Evolutionary conservation across 192 early-diverging fungal species (phyloP).

Genomic region (Coemansia sp.): DNA sequence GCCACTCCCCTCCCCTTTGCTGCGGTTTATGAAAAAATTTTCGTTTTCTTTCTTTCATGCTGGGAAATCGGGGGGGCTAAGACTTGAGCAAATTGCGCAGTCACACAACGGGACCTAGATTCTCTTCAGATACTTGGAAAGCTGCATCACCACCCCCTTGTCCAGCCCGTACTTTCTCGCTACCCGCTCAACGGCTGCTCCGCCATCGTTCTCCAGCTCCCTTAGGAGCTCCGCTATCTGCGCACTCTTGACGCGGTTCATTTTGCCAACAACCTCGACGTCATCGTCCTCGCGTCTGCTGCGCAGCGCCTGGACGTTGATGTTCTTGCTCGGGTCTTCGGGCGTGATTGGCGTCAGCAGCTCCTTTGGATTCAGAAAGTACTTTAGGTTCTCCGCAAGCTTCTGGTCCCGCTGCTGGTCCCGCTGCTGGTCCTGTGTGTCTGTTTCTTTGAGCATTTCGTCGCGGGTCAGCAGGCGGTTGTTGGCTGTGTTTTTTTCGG

Average conservation of each 20-base stretch:
- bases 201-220: background rate
- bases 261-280: slow-evolving; percentile 2
- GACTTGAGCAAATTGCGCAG: background rate
- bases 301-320: slow-evolving; percentile 37
- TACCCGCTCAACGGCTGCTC: background rate
- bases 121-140: slow-evolving; percentile 16
- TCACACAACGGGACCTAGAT: background rate
- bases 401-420: slow-evolving; percentile 1
- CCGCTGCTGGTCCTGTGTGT: slow-evolving; percentile 7
- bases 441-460: slow-evolving; percentile 30
- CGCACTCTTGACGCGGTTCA: slow-evolving; percentile 13
- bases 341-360: slow-evolving; percentile 41
- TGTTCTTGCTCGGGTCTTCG: slow-evolving; percentile 25
- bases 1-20: no score
- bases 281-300: slow-evolving; percentile 21
- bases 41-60: no score
- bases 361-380: slow-evolving; percentile 41
- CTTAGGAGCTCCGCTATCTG: slow-evolving; percentile 11
- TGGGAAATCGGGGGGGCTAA: background rate
- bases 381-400: slow-evolving; percentile 37
- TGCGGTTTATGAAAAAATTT: slow-evolving; percentile 1
- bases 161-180: slow-evolving; percentile 28
- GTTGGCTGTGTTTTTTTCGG: background rate
- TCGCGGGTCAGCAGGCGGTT: slow-evolving; percentile 22
- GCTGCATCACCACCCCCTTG: background rate